These are phyloP conservation scores for Crithidia bombi DNA, from an alignment of 208 protist genomes.

Conservation along the genomic window DNA sequence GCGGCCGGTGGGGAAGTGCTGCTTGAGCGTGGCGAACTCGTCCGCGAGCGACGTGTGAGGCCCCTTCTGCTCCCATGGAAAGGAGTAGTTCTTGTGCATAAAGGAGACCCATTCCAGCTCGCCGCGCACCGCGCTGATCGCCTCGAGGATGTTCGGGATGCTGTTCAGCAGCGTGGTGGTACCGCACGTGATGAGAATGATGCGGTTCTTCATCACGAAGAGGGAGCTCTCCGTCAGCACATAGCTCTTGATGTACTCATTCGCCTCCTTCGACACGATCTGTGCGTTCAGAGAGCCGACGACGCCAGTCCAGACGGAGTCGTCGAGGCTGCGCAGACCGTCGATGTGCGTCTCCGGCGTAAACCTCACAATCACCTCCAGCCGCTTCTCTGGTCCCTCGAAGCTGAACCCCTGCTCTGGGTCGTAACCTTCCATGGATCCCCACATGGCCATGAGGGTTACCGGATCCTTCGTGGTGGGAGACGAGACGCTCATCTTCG, in stretches of 20 bases:
- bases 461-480: constrained; percentile 75
- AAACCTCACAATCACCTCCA: constrained; percentile 86
- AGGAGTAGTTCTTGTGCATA: constrained; percentile 95
- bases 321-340: constrained; percentile 70
- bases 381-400: constrained; percentile 92
- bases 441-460: constrained; percentile 91
- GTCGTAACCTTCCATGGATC: constrained; percentile 77
- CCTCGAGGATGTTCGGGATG: constrained; percentile 81
- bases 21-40: constrained; percentile 81
- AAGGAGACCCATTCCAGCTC: constrained; percentile 92
- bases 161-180: constrained; percentile 93
- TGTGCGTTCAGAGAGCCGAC: constrained; percentile 82
- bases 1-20: constrained; percentile 79
- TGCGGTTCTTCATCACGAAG: constrained; percentile 92
- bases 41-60: constrained; percentile 84
- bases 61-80: constrained; percentile 90
- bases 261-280: constrained; percentile 83
- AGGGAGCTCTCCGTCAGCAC: constrained; percentile 93
- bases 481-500: constrained; percentile 22
- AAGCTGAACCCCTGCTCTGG: constrained; percentile 86
- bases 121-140: constrained; percentile 72
- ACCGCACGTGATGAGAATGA: constrained; percentile 95
- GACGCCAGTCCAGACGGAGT: constrained; percentile 71
- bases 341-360: constrained; percentile 68
- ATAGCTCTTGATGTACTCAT: constrained; percentile 91